phyloP scores from a whole-genome alignment of 2,329 filamentous ascomycete species.

The Acrocalymma vagum region DNA sequence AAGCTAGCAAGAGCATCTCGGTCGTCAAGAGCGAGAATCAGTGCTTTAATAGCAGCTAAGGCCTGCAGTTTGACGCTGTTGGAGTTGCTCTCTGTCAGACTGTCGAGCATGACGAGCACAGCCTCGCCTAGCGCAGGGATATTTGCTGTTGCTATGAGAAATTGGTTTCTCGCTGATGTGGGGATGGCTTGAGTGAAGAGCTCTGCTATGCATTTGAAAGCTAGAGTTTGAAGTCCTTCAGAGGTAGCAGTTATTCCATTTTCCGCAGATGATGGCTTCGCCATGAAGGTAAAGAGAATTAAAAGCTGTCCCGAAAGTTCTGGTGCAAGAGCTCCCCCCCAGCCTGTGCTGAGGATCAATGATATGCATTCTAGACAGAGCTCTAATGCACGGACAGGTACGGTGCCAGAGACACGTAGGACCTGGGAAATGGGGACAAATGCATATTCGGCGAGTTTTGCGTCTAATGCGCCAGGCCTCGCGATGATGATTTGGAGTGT shows the following conservation, averaged over 20 bases:
- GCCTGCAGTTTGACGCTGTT: constrained; percentile 76
- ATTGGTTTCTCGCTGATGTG: constrained; percentile 57
- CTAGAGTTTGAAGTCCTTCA: constrained; percentile 78
- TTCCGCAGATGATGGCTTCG: constrained; percentile 72
- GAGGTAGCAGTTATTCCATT: constrained; percentile 58
- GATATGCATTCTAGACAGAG: constrained; percentile 77
- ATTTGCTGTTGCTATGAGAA: constrained; percentile 64
- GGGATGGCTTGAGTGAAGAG: constrained; percentile 69
- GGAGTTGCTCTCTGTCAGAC: constrained; percentile 70
- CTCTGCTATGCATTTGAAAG: constrained; percentile 73
- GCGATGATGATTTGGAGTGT: constrained; percentile 46
- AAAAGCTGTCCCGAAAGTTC: constrained; percentile 84
- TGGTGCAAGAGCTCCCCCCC: constrained; percentile 75
- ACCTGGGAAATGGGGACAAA: constrained; percentile 94
- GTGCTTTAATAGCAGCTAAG: constrained; percentile 67
- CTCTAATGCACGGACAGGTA: constrained; percentile 78
- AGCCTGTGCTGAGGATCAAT: constrained; percentile 78
- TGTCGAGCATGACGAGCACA: constrained; percentile 81
- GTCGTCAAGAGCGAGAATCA: constrained; percentile 73
- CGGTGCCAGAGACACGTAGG: constrained; percentile 76
- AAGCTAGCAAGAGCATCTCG: constrained; percentile 82
- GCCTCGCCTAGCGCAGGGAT: constrained; percentile 84
- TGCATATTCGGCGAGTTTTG: constrained; percentile 88
- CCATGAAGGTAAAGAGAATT: constrained; percentile 82
- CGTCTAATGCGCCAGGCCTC: constrained; percentile 65